Evolutionary conservation across 2,329 filamentous ascomycete species (phyloP), one percentile per base, ranked within the genome.

Genomic region (Xenoacremonium recifei): DNA sequence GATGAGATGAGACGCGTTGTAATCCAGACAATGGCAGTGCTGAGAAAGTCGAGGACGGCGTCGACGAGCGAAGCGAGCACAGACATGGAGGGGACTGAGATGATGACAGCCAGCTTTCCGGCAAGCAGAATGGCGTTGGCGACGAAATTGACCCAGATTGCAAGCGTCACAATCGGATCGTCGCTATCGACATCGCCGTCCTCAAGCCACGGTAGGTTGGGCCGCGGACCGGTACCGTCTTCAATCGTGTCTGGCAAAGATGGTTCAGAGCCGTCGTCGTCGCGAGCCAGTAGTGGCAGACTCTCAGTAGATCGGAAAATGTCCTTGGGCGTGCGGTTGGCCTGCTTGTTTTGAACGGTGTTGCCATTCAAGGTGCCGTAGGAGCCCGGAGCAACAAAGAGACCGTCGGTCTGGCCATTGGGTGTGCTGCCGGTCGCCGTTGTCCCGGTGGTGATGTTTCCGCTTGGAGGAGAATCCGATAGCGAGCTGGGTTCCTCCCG

Each of bases 91-190:
- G 83, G 87, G 1, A 90, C 89, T 38, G 89, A 79, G 23, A 89
- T 60, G 30, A 91, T 83, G 38, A 93, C 89, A 29, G 79, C 76
- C 37, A 90, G 79, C 63, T 96, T 95, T 46, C 88, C 80, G 6
- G 77, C 76, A 3, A 95, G 76, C 2, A 95, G 74, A 32, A 88
- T 69, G 3, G 81, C 72, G 60, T 96, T 96, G 44, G 89, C 90
- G 17, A 78, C 67, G 36, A 95, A 78, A 61, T 95, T 96, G 63
- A 95, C 69, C 63, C 90, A 92, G 57, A 97, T 93, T 31, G 92
- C 91, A 16, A 93, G 60, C n/a, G 83, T 85, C 36, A 96, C 89
- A 36, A 95, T 80, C 13, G 78, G 81, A 45, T 85, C 84, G 35
- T 82, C 76, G 49, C 84, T 88, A 58, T 90, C 85, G 3, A 90